These are phyloP conservation scores for Aureobasidium uvarum DNA, from an alignment of 2,329 filamentous ascomycete genomes.

Conservation along the genomic window DNA sequence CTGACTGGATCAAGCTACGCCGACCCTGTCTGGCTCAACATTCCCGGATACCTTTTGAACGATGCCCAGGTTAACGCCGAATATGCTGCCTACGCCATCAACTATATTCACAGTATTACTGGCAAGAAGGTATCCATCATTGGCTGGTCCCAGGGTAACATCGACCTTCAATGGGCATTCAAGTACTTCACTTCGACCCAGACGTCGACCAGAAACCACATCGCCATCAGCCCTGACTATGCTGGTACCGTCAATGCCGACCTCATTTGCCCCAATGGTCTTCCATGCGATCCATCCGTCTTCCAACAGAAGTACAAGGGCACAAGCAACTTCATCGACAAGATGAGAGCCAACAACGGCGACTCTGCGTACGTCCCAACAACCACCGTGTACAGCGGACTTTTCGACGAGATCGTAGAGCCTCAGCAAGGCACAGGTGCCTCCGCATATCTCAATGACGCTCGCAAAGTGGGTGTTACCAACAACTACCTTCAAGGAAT, in stretches of 20 bases:
- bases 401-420: constrained; percentile 54
- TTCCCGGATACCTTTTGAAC: constrained; percentile 49
- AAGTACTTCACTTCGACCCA: constrained; percentile 58
- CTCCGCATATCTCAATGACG: constrained; percentile 49
- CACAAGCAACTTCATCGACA: constrained; percentile 45
- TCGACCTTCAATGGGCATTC: constrained; percentile 57
- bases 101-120: constrained; percentile 52
- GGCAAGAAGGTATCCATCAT: constrained; percentile 47
- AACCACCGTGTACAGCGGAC: constrained; percentile 52
- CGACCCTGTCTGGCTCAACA: constrained; percentile 57
- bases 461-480: constrained; percentile 48
- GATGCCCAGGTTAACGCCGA: constrained; percentile 56
- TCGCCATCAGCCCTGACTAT: constrained; percentile 56
- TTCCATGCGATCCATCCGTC: constrained; percentile 43
- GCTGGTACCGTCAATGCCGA: constrained; percentile 48
- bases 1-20: constrained; percentile 45
- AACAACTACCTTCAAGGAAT: constrained; percentile 52
- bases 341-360: constrained; percentile 47
- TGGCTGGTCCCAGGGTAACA: constrained; percentile 57
- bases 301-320: constrained; percentile 48
- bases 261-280: constrained; percentile 35
- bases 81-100: constrained; percentile 58
- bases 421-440: constrained; percentile 50
- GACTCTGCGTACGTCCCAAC: constrained; percentile 57
- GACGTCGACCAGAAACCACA: constrained; percentile 48